Conservation (phyloP, 2,329 filamentous ascomycete species). For the Paecilomyces dactylethromorphus region DNA sequence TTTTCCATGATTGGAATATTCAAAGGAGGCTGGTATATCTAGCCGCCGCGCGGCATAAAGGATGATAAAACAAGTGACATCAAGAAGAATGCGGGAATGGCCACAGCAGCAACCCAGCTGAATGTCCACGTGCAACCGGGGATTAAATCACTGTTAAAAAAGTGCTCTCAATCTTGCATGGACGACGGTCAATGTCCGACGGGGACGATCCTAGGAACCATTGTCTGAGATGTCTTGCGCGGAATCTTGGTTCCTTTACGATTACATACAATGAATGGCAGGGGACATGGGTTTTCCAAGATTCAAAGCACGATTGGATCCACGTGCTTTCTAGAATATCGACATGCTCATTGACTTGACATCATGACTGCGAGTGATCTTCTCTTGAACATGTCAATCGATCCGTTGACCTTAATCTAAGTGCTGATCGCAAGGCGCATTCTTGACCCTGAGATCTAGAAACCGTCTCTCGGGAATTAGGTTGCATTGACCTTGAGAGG, state of each 20-base stretch:
- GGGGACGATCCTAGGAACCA: background rate
- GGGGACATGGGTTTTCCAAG: no score
- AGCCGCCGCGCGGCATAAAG: background rate
- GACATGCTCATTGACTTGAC: background rate
- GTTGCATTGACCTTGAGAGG: background rate
- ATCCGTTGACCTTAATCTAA: background rate
- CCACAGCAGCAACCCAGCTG: background rate
- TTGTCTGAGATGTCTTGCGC: background rate
- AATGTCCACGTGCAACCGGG: background rate
- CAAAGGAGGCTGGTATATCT: background rate
- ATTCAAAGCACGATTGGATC: no score
- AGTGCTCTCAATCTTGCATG: background rate
- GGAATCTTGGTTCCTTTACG: background rate
- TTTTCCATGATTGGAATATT: background rate
- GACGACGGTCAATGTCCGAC: background rate
- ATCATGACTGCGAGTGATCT: background rate
- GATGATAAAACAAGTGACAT: background rate
- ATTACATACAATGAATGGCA: no score
- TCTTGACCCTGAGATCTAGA: background rate
- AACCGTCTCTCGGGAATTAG: background rate
- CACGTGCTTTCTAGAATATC: background rate
- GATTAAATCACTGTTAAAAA: background rate
- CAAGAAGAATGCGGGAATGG: background rate
- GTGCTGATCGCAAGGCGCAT: background rate
- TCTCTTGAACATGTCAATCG: background rate